Evolutionary conservation across 306 rosid species (phyloP), one percentile per base, ranked within the genome.

Genomic region (Gynostemma pentaphyllum): DNA sequence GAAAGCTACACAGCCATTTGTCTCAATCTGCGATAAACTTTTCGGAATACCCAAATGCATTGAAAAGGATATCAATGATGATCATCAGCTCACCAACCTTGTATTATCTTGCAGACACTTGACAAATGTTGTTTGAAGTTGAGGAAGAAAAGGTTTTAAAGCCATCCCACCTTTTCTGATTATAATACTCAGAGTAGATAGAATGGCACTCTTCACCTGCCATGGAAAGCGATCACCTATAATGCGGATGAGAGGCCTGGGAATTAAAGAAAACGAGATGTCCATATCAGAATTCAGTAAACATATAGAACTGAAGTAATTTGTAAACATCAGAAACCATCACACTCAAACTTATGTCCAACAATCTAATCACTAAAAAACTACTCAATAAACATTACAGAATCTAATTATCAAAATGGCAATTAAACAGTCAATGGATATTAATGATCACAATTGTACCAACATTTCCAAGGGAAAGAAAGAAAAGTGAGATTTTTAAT

Each of bases 141-240:
- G 99, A 76, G 99, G 99, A 75, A 92, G 99, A 79, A 92, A 92
- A 45, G 99, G 99, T 67, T 87, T 88, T 70, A 92, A 68, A 24
- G 87, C 81, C 44, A 88, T 81, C 60, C 99, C 96, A 60, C 96
- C 90, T 76, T 88, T 92, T 70, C 78, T 82, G 62, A 92, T 88
- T 75, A 88, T 78, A 71, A 79, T 82, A 70, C 74, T 83, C 79
- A 88, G 76, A 45, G 99, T 92, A 70, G 99, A 84, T 68, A 92
- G 76, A 75, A 88, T 92, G 72, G 99, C 90, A 84, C 96, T 88
- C 79, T 92, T 92, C 75, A 92, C 99, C 72, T 92, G 99, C 99
- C 99, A 92, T 16, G 99, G 96, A 72, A 92, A 92, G 79, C 96
- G 88, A 75, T 92, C 99, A 22, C 99, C 96, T 56, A 88, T 84